Base-by-base conservation (phyloP, 306 rosid species). In the Medicago arabica region DNA sequence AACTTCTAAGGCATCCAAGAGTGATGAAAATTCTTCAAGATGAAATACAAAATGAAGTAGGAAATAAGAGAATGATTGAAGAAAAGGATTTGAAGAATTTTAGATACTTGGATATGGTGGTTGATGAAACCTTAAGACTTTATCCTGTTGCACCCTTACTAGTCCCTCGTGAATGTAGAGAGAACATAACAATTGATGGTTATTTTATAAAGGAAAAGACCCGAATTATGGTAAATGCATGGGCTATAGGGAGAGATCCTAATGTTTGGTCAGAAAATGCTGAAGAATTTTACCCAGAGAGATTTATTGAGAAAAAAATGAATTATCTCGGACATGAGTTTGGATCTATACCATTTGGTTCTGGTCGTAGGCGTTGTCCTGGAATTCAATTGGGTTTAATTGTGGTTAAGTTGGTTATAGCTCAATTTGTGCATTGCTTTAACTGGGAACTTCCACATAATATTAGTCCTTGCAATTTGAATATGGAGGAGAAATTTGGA, bases 81-180 rank as follows among this genome's bases (percentile, higher is more conserved):
- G 41, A 60, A 11, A 60, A 60, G 0, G 66, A 60, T 60, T 2
- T 60, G 7, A 60, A 28, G 9, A 28, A 14, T 11, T 28, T 60
- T 0, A 60, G 13, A 28, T 60, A 60, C 19, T 60, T 60, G 28
- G 41, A 60, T 60, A 28, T 28, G 18, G 41, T 60, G 2, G 4
- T 60, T 60, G 18, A 60, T 60, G 66, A 60, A 14, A 2, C 66
- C 6, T 28, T 60, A 28, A 60, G 66, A 23, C 66, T 60, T 13
- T 34, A 60, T 14, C 1, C 6, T 0, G 18, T 28, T 28, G 18
- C 0, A 60, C 18, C 41, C 2, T 28, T 60, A 13, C 4, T 60
- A 28, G 0, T 60, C 2, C 66, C 66, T 14, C 66, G 41, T 28
- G 66, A 60, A 12, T 60, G 18, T 60, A 28, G 41, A 28, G 66